Base-by-base conservation (phyloP, 163 green algal genomes). In the Chloroidium sp. region DNA sequence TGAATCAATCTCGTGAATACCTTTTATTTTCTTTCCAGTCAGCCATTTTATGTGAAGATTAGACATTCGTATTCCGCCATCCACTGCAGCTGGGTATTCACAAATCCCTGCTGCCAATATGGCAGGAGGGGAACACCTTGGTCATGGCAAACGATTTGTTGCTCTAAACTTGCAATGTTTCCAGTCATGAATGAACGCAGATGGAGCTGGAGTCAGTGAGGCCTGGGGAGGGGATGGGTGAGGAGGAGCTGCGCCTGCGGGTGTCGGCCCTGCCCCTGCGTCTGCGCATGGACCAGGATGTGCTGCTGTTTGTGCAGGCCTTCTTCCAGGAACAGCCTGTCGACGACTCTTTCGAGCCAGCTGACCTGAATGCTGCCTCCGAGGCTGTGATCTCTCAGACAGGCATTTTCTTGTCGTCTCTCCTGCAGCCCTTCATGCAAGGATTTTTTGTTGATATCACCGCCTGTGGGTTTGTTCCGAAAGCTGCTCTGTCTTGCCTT, bases 281-380 rank as follows among this genome's bases (percentile, higher is more conserved):
- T 75, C 69, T 94, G 67, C 78, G 83, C 62, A 78, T 94, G 4
- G 87, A 93, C 76, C 88, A 91, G 81, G 83, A 84, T 12, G 77
- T 89, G 2, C 67, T 93, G 4, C 62, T 75, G 8, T 93, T 93
- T 80, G 77, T 92, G 3, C 78, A 85, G 6, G 83, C 74, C 62
- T 90, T 90, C 79, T 77, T 86, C 57, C 76, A 12, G 13, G 2
- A 6, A 10, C 64, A 72, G 64, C 64, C 64, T 36, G 36, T 36
- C 36, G 36, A 36, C 36, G 36, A 36, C 36, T 36, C 36, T 36
- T 36, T 36, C 36, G 36, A 36, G 36, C 36, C 36, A 36, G 36
- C 36, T 36, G 36, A 36, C 36, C 36, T 36, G 36, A 36, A 36
- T 36, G 36, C 36, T 36, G 36, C 36, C 36, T 36, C 36, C 36